Conservation (phyloP, 345 rosid genomes). For the Ceriops decandra region DNA sequence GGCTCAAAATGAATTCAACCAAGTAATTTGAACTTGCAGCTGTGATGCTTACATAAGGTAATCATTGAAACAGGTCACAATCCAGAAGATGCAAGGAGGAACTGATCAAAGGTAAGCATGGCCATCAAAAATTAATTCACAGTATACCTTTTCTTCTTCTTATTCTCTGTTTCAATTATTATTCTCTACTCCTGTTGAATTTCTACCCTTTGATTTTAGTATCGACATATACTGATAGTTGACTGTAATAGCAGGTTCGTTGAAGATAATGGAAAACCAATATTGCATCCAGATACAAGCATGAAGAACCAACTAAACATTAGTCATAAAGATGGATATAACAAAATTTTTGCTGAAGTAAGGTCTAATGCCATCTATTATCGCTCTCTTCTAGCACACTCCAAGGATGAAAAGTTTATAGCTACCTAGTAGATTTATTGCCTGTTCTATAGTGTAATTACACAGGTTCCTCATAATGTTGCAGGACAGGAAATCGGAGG, state of each 20-base stretch:
- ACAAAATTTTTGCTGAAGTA: slow-evolving; percentile 45
- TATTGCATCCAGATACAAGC: slow-evolving; percentile 41
- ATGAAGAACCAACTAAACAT: slow-evolving; percentile 49
- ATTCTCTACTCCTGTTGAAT: too few relatives aligned
- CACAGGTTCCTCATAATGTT: background rate
- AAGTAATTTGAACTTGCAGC: background rate
- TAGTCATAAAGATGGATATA: slow-evolving; percentile 36
- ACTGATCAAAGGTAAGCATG: slow-evolving; percentile 22
- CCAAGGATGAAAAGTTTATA: background rate
- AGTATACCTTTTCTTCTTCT: background rate
- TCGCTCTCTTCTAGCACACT: background rate
- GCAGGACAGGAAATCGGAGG: slow-evolving; percentile 17
- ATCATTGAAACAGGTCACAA: slow-evolving; percentile 25
- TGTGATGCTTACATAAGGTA: slow-evolving; percentile 8
- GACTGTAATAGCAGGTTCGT: slow-evolving; percentile 21
- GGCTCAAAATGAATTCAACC: background rate
- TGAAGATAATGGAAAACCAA: slow-evolving; percentile 46
- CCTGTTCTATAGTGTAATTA: slow-evolving; percentile 8
- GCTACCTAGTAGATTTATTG: background rate
- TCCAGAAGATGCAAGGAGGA: slow-evolving; percentile 26
- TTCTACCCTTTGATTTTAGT: too few relatives aligned
- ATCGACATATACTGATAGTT: background rate
- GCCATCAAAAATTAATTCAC: background rate
- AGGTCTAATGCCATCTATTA: slow-evolving; percentile 17
- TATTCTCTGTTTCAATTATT: background rate